Percentiles rank a stretch among this genome's conserved stretches.
Evolutionary conservation across 2,329 filamentous ascomycete species (phyloP).

Genomic region (Colletotrichum kahawae): DNA sequence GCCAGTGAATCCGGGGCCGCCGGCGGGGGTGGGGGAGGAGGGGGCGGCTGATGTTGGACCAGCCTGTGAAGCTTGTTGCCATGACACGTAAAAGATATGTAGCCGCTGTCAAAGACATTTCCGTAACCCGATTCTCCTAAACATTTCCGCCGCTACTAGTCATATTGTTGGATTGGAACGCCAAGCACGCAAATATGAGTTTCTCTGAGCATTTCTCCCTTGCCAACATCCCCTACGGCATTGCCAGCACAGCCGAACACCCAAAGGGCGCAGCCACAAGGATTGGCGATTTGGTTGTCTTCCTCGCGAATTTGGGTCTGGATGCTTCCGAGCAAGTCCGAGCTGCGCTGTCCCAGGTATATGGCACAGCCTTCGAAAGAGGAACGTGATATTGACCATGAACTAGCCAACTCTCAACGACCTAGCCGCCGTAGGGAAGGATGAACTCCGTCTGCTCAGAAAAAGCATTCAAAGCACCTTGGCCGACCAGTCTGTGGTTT

Average conservation of each 20-base stretch:
- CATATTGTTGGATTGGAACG: background rate
- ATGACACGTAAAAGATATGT: background rate
- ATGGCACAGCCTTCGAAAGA: slow-evolving; percentile 10
- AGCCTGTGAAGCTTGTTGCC: background rate
- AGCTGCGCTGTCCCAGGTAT: background rate
- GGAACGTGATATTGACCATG: slow-evolving; percentile 29
- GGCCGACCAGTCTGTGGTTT: background rate
- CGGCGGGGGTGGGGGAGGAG: background rate
- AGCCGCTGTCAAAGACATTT: background rate
- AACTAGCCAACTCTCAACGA: slow-evolving; percentile 47
- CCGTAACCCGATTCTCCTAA: background rate
- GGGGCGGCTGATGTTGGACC: background rate
- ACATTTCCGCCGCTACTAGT: background rate
- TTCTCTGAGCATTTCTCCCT: slow-evolving; percentile 56
- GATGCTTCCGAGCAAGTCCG: background rate
- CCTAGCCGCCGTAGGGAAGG: slow-evolving; percentile 50
- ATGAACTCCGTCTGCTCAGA: slow-evolving; percentile 42
- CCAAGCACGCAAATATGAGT: background rate
- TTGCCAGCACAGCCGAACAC: slow-evolving; percentile 47
- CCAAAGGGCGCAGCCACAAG: slow-evolving; percentile 51
- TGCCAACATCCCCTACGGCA: slow-evolving; percentile 58
- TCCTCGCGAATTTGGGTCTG: slow-evolving; percentile 48
- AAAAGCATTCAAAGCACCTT: slow-evolving; percentile 41
- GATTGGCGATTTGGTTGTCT: slow-evolving; percentile 55
- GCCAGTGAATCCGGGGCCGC: background rate